Percentiles rank a stretch among this genome's conserved stretches.
Conservation (phyloP, 2,329 filamentous ascomycete genomes). For the Diaporthe australafricana region DNA sequence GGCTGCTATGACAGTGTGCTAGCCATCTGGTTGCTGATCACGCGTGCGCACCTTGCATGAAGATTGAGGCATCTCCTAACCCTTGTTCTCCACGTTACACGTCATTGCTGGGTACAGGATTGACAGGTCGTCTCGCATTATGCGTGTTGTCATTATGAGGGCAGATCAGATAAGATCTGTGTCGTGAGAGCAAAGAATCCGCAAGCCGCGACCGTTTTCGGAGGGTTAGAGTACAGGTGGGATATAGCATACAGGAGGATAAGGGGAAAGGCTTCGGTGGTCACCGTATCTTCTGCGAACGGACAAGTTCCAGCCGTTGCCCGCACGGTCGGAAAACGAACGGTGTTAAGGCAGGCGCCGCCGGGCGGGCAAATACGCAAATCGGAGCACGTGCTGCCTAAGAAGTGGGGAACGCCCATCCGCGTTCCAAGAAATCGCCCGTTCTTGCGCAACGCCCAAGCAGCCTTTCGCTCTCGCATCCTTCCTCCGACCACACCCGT, state of each 20-base stretch:
- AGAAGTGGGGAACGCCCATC: conserved; percentile 27
- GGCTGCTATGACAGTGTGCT: conserved; percentile 3
- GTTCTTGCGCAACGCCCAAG: conserved; percentile 18
- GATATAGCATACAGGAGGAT: no score
- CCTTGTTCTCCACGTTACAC: conserved; percentile 22
- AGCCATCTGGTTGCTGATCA: background rate
- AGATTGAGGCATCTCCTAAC: conserved; percentile 11
- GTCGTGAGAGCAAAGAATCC: background rate
- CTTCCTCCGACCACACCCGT: conserved; percentile 34
- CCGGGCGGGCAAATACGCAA: conserved; percentile 13
- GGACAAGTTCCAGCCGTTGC: conserved; percentile 12
- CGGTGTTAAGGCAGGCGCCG: conserved; percentile 12
- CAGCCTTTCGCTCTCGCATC: conserved; percentile 33
- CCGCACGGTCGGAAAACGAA: conserved; percentile 24
- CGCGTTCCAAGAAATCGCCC: conserved; percentile 21
- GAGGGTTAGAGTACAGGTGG: background rate
- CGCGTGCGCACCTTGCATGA: background rate
- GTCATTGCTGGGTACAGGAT: conserved; percentile 14
- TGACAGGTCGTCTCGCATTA: conserved; percentile 3
- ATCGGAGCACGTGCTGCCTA: conserved; percentile 30
- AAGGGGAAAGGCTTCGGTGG: background rate
- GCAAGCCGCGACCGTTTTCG: background rate
- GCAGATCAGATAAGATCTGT: background rate
- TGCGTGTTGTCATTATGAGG: background rate
- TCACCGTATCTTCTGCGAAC: background rate